Base-by-base conservation (phyloP, 2,329 filamentous ascomycete species). In the Incumbomyces delicatus region DNA sequence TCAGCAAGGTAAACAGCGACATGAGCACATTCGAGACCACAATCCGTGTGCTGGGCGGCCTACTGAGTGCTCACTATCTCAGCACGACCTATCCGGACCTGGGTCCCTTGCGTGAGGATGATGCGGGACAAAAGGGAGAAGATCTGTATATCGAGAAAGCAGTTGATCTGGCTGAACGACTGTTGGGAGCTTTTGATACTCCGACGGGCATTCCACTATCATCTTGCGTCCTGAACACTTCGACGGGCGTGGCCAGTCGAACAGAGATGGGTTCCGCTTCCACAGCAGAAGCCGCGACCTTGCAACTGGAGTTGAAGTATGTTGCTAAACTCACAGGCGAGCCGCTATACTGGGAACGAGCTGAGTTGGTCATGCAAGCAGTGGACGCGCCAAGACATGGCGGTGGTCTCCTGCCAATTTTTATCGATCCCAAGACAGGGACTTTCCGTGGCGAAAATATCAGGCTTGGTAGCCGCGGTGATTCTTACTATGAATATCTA, bases 11-110 rank as follows among this genome's bases (percentile, higher is more conserved):
- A 40, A 76, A 95, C 59, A 88, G 95, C 63, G 87, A 95, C 62
- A 90, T 98, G 47, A 96, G 88, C 64, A 95, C 88, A 0, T 98
- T 96, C 58, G 92, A 98, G 69, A 96, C 90, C 6, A 96, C 90
- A 0, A 96, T 96, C 58, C 85, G 92, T 44, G 96, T 96, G 89
- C 73, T 98, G 41, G 92, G 92, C 13, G 92, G 92, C 10, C 72
- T 98, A 35, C 73, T 98, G 30, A 89, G 89, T 1, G 92, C 92
- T 8, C 88, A 98, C 63, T 96, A 96, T 65, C 74, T 98, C n/a
- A 90, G 88, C 17, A 92, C 79, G 18, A 76, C 78, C 46, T 90
- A 83, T 56, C 87, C 88, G 0, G 67, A 83, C n/a, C 73, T 95
- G 55, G 88, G 88, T 11, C 81, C 87, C 0, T 72, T 88, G 47